Conservation (phyloP, 805 yeast species). For the Candida vaughaniae region DNA sequence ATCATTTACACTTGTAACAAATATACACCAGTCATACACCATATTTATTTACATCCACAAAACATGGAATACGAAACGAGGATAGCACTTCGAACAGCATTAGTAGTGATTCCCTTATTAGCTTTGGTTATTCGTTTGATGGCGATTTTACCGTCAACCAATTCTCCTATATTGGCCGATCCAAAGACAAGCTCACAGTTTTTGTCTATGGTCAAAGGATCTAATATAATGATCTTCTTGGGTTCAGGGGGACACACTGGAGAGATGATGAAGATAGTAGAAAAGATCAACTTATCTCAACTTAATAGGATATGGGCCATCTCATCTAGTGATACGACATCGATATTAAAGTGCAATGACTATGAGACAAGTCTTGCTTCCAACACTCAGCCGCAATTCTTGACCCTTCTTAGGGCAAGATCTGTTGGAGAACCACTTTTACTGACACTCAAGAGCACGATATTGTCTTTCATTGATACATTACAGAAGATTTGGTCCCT, state of each 20-base stretch:
- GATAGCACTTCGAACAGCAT: conserved; percentile 8
- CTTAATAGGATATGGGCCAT: conserved; percentile 39
- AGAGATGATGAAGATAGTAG: conserved; percentile 78
- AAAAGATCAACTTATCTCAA: conserved; percentile 29
- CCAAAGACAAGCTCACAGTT: conserved; percentile 1
- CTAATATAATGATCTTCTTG: conserved; percentile 56
- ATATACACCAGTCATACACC: too few species aligned
- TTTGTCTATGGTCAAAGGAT: conserved; percentile 13
- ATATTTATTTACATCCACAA: too few species aligned
- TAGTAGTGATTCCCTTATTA: conserved; percentile 19
- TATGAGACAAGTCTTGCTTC: conserved; percentile 29
- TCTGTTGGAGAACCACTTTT: conserved; percentile 54
- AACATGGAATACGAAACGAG: conserved; percentile 22
- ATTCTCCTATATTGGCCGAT: conserved; percentile 4
- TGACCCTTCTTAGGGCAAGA: conserved; percentile 56
- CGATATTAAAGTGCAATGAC: conserved; percentile 38
- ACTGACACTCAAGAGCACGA: conserved; percentile 48
- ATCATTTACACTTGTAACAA: not conserved
- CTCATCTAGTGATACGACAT: conserved; percentile 53
- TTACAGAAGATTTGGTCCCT: conserved; percentile 24
- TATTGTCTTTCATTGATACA: conserved; percentile 33
- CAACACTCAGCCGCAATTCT: conserved; percentile 16
- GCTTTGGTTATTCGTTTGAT: conserved; percentile 22
- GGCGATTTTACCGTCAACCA: conserved; percentile 22
- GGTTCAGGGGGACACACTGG: conserved; percentile 99